Percentiles rank a stretch among this genome's conserved stretches.
Conservation (phyloP, 225 moss, liverwort and hornwort genomes). For the Climacium dendroides region DNA sequence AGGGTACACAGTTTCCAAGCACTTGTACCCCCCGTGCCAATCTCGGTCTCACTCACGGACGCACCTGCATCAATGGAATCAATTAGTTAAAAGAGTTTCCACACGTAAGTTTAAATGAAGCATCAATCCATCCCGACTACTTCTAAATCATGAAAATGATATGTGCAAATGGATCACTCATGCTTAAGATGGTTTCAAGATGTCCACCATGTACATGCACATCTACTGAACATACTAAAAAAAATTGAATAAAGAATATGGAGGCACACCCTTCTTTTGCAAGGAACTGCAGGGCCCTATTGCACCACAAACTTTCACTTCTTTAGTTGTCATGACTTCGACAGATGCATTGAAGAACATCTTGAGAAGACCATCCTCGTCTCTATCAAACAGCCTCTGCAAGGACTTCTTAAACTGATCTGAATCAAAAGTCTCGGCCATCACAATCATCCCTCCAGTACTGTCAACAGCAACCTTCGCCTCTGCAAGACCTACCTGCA, state of each 20-base stretch:
- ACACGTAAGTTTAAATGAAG: not conserved
- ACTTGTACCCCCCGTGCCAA: conserved; percentile 82
- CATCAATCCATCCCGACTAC: not conserved
- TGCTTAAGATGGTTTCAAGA: not conserved
- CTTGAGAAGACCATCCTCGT: conserved; percentile 63
- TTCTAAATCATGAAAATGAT: not conserved
- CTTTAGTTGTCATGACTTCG: conserved; percentile 90
- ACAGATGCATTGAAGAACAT: conserved; percentile 74
- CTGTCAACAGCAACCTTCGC: conserved; percentile 77
- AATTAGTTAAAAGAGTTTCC: not conserved
- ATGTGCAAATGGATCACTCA: not conserved
- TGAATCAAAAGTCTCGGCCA: conserved; percentile 94
- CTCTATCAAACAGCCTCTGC: conserved; percentile 61
- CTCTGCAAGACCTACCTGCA: conserved; percentile 80
- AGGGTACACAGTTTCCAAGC: conserved; percentile 89
- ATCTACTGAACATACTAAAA: not conserved
- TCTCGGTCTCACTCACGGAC: conserved; percentile 84
- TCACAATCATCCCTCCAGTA: conserved; percentile 78
- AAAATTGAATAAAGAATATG: not conserved
- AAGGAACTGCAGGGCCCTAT: conserved; percentile 89
- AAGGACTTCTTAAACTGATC: conserved; percentile 90
- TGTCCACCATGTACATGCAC: not conserved
- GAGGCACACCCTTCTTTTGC: conserved; percentile 55
- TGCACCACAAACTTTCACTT: conserved; percentile 86
- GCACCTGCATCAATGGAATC: conserved; percentile 23